Percentiles rank a stretch among this genome's conserved stretches.
phyloP scores from a whole-genome alignment of 352 stramenopile genomes.

The Phytophthora sojae region DNA sequence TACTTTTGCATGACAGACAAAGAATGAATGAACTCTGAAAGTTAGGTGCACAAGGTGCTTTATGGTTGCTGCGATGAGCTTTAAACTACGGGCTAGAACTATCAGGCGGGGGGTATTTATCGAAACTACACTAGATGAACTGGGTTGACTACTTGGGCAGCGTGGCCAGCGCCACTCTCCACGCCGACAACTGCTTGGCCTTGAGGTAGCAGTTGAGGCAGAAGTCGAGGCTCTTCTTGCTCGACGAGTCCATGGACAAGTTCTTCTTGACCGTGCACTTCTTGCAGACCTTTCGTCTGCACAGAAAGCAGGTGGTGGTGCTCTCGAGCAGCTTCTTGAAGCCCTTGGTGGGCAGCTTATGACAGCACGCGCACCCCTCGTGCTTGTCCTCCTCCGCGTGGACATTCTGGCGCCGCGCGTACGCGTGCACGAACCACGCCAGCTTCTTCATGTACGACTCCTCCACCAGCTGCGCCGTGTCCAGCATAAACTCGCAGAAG shows the following conservation, averaged over 20 bases:
- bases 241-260: slow-evolving; percentile 41
- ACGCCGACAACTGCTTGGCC: slow-evolving; percentile 53
- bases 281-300: slow-evolving; percentile 47
- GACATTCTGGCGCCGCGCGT: slow-evolving; percentile 22
- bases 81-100: slow-evolving; percentile 28
- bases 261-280: slow-evolving; percentile 66
- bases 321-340: slow-evolving; percentile 50
- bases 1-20: neutral
- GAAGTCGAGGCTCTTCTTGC: slow-evolving; percentile 60
- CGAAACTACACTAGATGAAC: slow-evolving; percentile 2
- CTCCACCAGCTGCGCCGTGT: slow-evolving; percentile 53
- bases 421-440: slow-evolving; percentile 60
- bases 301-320: slow-evolving; percentile 48
- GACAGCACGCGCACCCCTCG: slow-evolving; percentile 43
- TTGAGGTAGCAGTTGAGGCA: slow-evolving; percentile 68
- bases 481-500: slow-evolving; percentile 48
- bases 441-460: slow-evolving; percentile 76
- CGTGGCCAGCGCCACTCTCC: slow-evolving; percentile 50
- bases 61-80: slow-evolving; percentile 18
- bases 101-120: slow-evolving; percentile 17
- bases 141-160: slow-evolving; percentile 23
- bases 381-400: slow-evolving; percentile 21
- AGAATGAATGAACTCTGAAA: neutral
- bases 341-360: slow-evolving; percentile 42
- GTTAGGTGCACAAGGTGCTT: slow-evolving; percentile 5